A percentile compares a stretch with the other conserved stretches of the same genome.
Conservation (phyloP, 225 moss, liverwort and hornwort species). For the Polytrichum commune region DNA sequence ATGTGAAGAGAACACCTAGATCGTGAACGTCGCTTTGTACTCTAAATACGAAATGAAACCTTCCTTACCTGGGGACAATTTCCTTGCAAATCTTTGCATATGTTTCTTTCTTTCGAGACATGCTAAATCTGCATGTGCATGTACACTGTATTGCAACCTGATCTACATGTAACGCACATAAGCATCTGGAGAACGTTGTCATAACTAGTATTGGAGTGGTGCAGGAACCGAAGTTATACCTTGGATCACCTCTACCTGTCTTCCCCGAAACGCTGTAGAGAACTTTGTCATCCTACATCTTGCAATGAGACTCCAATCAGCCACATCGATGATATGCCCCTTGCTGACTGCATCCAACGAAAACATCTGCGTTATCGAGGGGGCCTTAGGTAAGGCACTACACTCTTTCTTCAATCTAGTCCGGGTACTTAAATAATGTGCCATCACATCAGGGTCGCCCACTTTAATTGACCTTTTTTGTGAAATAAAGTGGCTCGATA, state of each 20-base stretch:
- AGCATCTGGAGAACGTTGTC: background rate
- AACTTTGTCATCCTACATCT: background rate
- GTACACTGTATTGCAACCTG: too few species aligned
- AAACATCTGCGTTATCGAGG: constrained; percentile 17
- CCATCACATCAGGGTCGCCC: too few species aligned
- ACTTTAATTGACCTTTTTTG: too few species aligned
- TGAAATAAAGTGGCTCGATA: too few species aligned
- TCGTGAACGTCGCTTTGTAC: too few species aligned
- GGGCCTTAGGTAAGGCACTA: constrained; percentile 14
- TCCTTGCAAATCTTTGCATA: background rate
- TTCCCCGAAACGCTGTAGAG: background rate
- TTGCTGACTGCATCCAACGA: background rate
- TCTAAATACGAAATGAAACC: background rate
- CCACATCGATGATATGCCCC: constrained; percentile 12
- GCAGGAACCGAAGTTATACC: constrained; percentile 17
- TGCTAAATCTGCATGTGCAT: background rate
- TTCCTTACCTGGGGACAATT: background rate
- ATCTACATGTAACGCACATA: too few species aligned
- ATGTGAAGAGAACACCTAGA: too few species aligned
- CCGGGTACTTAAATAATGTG: too few species aligned
- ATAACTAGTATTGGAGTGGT: constrained; percentile 1
- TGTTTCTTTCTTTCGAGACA: background rate
- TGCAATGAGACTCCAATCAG: background rate
- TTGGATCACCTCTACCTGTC: constrained; percentile 23
- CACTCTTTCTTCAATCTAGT: too few species aligned